Conservation (phyloP, 257 asterid genomes). For the Thymus quinquecostatus region DNA sequence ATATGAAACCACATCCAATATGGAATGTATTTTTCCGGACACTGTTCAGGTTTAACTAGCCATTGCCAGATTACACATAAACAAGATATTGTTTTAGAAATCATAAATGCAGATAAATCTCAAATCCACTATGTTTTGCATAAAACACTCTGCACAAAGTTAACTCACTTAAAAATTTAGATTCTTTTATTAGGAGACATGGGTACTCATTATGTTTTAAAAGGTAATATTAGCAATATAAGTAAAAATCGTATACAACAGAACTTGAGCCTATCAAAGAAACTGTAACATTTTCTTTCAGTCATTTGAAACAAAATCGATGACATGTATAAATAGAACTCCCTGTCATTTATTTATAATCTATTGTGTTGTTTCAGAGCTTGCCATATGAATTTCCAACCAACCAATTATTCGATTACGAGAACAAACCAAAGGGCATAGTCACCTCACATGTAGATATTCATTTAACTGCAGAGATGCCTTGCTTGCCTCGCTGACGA, state of each 20-base stretch:
- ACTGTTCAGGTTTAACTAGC: slow-evolving; percentile 16
- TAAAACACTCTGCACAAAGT: background rate
- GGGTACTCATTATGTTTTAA: background rate
- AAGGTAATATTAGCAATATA: background rate
- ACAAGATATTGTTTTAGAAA: background rate
- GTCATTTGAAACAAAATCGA: slow-evolving; percentile 1
- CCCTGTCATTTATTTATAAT: background rate
- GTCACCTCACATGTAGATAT: slow-evolving; percentile 92
- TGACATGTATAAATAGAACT: background rate
- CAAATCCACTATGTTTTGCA: slow-evolving; percentile 8
- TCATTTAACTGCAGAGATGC: slow-evolving; percentile 84
- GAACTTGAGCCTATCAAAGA: background rate
- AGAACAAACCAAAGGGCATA: slow-evolving; percentile 40
- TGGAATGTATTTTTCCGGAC: slow-evolving; percentile 10
- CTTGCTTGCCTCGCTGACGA: slow-evolving; percentile 77
- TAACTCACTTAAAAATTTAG: slow-evolving; percentile 4
- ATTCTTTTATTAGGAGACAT: slow-evolving; percentile 15
- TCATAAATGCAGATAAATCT: background rate
- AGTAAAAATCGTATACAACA: slow-evolving; percentile 5
- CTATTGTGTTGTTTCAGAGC: background rate
- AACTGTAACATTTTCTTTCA: background rate
- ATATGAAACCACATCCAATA: background rate
- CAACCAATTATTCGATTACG: slow-evolving; percentile 13
- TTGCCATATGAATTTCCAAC: slow-evolving; percentile 10
- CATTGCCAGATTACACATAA: background rate